Conservation (phyloP, 148 eudicot species). For the Drosera capensis region DNA sequence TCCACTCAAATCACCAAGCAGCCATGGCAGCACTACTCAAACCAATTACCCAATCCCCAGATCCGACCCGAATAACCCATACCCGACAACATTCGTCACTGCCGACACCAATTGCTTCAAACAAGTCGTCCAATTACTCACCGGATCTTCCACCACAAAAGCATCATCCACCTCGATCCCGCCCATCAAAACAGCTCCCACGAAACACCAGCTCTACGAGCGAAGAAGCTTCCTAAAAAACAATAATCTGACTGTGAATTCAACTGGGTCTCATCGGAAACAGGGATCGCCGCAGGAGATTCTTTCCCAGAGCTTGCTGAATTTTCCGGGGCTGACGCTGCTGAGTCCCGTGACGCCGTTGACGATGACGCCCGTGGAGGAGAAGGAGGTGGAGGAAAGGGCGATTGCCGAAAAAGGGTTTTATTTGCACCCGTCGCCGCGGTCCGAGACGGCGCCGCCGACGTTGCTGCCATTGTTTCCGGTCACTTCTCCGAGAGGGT, state of each 20-base stretch:
- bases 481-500: conserved; percentile 43
- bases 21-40: neutral
- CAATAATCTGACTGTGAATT: too few species aligned
- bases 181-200: conserved; percentile 31
- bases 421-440: conserved; percentile 61
- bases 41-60: conserved; percentile 38
- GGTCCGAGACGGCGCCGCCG: conserved; percentile 28
- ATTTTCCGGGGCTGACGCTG: conserved; percentile 52
- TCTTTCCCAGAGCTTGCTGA: conserved; percentile 60
- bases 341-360: conserved; percentile 78
- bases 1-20: neutral
- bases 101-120: conserved; percentile 73
- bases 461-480: conserved; percentile 62
- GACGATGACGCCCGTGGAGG: conserved; percentile 11
- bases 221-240: conserved; percentile 49
- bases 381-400: conserved; percentile 39
- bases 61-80: conserved; percentile 56
- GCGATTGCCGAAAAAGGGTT: conserved; percentile 72
- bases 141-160: conserved; percentile 58
- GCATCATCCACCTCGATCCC: too few species aligned
- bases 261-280: too few species aligned
- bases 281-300: conserved; percentile 21
- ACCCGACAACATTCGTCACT: conserved; percentile 79
- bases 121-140: conserved; percentile 81
- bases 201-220: conserved; percentile 69